Percentiles rank a stretch among this genome's conserved stretches.
Conservation (phyloP, 352 stramenopile species). For the Phytophthora syringae region DNA sequence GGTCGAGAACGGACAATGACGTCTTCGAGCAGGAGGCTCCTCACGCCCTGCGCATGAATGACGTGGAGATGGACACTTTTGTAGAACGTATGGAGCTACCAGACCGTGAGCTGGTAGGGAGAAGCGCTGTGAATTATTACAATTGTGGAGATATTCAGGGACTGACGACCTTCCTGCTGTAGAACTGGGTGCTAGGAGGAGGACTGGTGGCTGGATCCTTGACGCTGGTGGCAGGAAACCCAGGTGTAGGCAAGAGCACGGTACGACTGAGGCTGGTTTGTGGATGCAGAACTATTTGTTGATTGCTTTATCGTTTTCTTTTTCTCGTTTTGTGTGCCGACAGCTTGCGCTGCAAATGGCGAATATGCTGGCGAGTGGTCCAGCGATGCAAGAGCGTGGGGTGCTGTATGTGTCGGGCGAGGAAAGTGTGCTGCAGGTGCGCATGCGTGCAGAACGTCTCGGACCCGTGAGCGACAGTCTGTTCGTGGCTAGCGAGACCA, state of each 20-base stretch:
- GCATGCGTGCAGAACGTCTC: slow-evolving; percentile 90
- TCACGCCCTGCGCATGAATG: slow-evolving; percentile 68
- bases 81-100: slow-evolving; percentile 70
- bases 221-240: slow-evolving; percentile 95
- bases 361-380: slow-evolving; percentile 73
- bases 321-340: no score
- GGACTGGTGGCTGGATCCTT: slow-evolving; percentile 95
- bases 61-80: slow-evolving; percentile 64
- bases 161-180: slow-evolving; percentile 47
- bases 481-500: slow-evolving; percentile 87
- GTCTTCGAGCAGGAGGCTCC: slow-evolving; percentile 22
- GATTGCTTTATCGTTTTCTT: no score
- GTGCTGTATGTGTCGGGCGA: slow-evolving; percentile 97
- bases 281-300: neutral
- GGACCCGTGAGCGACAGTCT: slow-evolving; percentile 68
- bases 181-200: slow-evolving; percentile 96
- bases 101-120: slow-evolving; percentile 68
- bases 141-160: slow-evolving; percentile 27
- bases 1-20: slow-evolving; percentile 30
- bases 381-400: slow-evolving; percentile 33
- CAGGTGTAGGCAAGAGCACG: slow-evolving; percentile 94
- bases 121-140: slow-evolving; percentile 15
- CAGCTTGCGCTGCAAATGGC: slow-evolving; percentile 94
- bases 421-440: slow-evolving; percentile 96
- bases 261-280: slow-evolving; percentile 34